Percentiles rank a stretch among this genome's conserved stretches.
Conservation (phyloP, 768 basidiomycete species). For the Hirschioporus abietinus region DNA sequence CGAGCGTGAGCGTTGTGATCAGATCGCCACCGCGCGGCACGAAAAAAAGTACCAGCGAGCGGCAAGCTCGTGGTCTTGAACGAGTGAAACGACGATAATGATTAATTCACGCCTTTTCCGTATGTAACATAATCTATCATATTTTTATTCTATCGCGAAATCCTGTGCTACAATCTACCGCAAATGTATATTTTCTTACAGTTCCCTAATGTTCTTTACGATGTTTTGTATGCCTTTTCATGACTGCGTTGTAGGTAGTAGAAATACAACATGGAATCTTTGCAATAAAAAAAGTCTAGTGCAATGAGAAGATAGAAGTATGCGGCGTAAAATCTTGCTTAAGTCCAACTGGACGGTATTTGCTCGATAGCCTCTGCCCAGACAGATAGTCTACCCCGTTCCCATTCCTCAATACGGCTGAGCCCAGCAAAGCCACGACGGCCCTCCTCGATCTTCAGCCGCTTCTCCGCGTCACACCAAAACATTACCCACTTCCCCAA, state of each 20-base stretch:
- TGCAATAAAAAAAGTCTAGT: background rate
- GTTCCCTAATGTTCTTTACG: background rate
- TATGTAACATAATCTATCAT: background rate
- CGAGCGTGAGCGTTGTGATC: background rate
- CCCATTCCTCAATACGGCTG: constrained; percentile 73
- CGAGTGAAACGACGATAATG: background rate
- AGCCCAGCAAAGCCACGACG: constrained; percentile 57
- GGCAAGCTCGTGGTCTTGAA: background rate
- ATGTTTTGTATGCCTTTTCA: background rate
- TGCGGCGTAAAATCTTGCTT: constrained; percentile 3
- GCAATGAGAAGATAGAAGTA: background rate
- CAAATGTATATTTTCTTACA: background rate
- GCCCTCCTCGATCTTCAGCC: constrained; percentile 64
- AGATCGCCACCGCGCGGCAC: background rate
- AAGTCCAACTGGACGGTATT: constrained; percentile 79
- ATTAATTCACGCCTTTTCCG: background rate
- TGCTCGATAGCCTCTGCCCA: constrained; percentile 68
- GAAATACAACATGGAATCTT: background rate
- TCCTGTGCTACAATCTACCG: background rate
- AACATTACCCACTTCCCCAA: constrained; percentile 90
- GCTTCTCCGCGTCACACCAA: constrained; percentile 97
- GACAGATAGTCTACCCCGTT: constrained; percentile 57
- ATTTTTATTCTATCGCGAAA: background rate
- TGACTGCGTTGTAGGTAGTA: background rate
- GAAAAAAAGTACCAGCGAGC: background rate